These are phyloP conservation scores for Biscogniauxia marginata DNA, from an alignment of 2,329 filamentous ascomycete species.

Conservation along the genomic window DNA sequence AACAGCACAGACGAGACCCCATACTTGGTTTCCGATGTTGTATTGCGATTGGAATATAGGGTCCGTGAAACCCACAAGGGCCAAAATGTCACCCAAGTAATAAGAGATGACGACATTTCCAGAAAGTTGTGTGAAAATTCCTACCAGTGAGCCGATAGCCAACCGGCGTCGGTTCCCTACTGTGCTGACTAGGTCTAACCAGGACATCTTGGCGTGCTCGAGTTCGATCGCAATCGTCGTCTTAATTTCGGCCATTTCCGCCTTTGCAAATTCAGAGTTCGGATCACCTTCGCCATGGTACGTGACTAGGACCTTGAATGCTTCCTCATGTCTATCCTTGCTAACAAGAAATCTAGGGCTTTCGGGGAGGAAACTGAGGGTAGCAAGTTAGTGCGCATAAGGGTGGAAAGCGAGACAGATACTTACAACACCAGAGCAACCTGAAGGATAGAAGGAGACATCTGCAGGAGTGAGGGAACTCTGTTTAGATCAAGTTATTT, in stretches of 20 bases:
- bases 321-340: conserved; percentile 33
- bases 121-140: conserved; percentile 54
- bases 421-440: conserved; percentile 40
- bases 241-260: conserved; percentile 55
- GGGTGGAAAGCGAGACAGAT: not conserved
- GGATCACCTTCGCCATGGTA: conserved; percentile 47
- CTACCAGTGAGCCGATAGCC: conserved; percentile 48
- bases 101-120: conserved; percentile 49
- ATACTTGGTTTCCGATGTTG: conserved; percentile 48
- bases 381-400: conserved; percentile 4
- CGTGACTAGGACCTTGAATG: conserved; percentile 30
- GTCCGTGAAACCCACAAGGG: conserved; percentile 45
- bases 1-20: conserved; percentile 45
- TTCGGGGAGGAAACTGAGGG: conserved; percentile 29
- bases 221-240: conserved; percentile 43
- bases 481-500: conserved; percentile 26
- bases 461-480: conserved; percentile 45
- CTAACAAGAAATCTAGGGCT: conserved; percentile 31
- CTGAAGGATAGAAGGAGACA: conserved; percentile 39
- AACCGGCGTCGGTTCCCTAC: conserved; percentile 50
- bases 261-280: conserved; percentile 44
- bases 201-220: conserved; percentile 50
- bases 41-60: conserved; percentile 40
- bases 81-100: conserved; percentile 47
- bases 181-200: conserved; percentile 51